Evolutionary conservation across 306 rosid species (phyloP), one percentile per base, ranked within the genome.

Genomic region (Vicia faba): DNA sequence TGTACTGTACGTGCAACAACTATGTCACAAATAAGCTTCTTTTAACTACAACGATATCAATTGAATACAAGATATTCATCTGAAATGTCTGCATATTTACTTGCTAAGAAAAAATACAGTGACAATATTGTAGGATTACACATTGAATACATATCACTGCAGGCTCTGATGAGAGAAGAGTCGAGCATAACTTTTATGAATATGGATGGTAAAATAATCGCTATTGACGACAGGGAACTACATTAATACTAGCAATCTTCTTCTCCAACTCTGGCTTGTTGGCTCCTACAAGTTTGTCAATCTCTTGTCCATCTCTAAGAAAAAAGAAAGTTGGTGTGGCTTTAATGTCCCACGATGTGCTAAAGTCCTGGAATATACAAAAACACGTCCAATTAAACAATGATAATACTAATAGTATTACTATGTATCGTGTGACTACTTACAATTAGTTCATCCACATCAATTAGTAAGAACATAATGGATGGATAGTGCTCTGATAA

Each of bases 11-110:
- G n/a, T n/a, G n/a, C n/a, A n/a, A n/a, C n/a, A n/a, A 20, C 23
- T 20, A 20, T 20, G 23, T n/a, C 69, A 63, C 51, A 63, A 45
- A 76, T 12, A 55, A 35, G 15, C 72, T 12, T 14, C 48, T 41
- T 19, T 55, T 36, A 56, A 58, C 62, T 61, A 57, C 39, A 74
- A 10, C n/a, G 56, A 74, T 31, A 45, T 64, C 61, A 70, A 39
- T 45, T 20, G 61, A 61, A 35, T 19, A 44, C 62, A 38, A 82
- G 61, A 60, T n/a, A 23, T 39, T 39, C 56, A 49, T 66, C 19
- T 13, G 39, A 51, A 46, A 64, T 13, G 4, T 43, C 23, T 55
- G 51, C 44, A 50, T 29, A 64, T 50, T 70, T 71, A 78, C 70
- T 57, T 53, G 31, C n/a, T 35, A 39, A 40, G 54, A 10, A 18